phyloP scores from a whole-genome alignment of 495 filamentous ascomycete genomes.

The Podospora pseudoanserina region DNA sequence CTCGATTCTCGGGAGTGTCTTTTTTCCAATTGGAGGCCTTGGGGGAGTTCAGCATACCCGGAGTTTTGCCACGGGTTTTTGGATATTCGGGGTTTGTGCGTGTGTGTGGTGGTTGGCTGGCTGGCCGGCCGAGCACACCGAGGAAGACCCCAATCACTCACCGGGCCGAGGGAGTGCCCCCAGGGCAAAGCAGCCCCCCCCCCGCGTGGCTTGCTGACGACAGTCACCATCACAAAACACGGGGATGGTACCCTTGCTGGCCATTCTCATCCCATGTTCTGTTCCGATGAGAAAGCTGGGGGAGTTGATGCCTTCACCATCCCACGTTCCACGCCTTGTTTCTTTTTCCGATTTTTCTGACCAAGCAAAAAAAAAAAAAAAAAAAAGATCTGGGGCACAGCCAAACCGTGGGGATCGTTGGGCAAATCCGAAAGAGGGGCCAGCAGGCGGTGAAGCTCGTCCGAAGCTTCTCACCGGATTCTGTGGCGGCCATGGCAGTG shows the following conservation, averaged over 20 bases:
- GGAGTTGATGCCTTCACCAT: background rate
- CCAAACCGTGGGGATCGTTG: background rate
- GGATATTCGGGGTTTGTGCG: background rate
- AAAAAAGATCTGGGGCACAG: conserved; percentile 1
- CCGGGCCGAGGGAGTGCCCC: background rate
- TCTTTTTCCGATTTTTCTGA: background rate
- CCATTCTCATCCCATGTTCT: background rate
- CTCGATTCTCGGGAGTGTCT: conserved; percentile 1
- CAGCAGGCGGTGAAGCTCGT: background rate
- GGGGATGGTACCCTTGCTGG: too few relatives aligned
- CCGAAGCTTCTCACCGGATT: background rate
- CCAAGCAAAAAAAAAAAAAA: background rate
- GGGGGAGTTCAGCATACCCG: background rate
- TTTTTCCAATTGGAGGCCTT: background rate
- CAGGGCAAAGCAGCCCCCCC: too few relatives aligned
- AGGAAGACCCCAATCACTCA: background rate
- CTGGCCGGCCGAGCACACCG: background rate
- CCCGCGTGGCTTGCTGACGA: too few relatives aligned
- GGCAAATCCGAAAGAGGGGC: background rate
- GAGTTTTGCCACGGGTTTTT: background rate
- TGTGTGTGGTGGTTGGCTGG: background rate
- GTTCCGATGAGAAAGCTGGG: too few relatives aligned
- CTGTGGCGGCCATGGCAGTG: background rate
- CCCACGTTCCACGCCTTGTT: conserved; percentile 3
- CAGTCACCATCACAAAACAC: too few relatives aligned